Percentiles rank a stretch among this genome's conserved stretches.
These are phyloP conservation scores for Sclerotinia sclerotiorum DNA, from an alignment of 2,329 filamentous ascomycete genomes.

Conservation along the genomic window DNA sequence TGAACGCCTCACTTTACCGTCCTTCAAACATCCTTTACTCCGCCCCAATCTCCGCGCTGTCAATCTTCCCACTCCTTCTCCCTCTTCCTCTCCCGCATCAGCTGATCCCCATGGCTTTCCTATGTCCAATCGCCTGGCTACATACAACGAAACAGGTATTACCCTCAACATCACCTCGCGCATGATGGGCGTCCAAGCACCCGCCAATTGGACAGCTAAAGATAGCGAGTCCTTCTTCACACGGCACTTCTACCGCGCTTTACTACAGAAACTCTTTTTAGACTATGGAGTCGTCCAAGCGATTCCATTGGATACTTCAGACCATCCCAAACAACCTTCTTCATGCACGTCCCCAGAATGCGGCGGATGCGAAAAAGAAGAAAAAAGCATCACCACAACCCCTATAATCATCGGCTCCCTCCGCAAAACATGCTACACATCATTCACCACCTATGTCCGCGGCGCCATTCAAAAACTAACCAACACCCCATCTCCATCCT, in stretches of 20 bases:
- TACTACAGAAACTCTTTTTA: constrained; percentile 89
- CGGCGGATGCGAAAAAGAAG: background rate
- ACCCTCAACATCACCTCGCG: constrained; percentile 92
- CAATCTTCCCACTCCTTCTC: constrained; percentile 62
- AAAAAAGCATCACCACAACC: constrained; percentile 55
- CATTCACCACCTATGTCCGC: constrained; percentile 73
- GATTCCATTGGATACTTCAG: background rate
- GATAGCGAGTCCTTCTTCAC: constrained; percentile 90
- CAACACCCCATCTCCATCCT: background rate
- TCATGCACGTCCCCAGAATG: background rate
- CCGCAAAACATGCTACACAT: constrained; percentile 73
- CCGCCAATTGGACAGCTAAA: constrained; percentile 79
- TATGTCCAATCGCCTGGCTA: constrained; percentile 73
- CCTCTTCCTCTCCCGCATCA: constrained; percentile 59
- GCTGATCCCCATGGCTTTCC: constrained; percentile 87
- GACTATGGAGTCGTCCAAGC: constrained; percentile 70
- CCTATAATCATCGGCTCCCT: constrained; percentile 87
- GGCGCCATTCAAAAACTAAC: constrained; percentile 77
- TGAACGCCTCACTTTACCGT: constrained; percentile 81
- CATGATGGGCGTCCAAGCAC: constrained; percentile 98
- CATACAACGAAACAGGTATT: constrained; percentile 60
- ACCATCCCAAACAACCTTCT: background rate
- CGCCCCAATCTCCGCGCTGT: constrained; percentile 66
- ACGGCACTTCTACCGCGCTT: constrained; percentile 86
- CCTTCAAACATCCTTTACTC: constrained; percentile 78